These are phyloP conservation scores for Jimgerdemannia lactiflua DNA, from an alignment of 192 early-diverging fungal genomes.

Conservation along the genomic window DNA sequence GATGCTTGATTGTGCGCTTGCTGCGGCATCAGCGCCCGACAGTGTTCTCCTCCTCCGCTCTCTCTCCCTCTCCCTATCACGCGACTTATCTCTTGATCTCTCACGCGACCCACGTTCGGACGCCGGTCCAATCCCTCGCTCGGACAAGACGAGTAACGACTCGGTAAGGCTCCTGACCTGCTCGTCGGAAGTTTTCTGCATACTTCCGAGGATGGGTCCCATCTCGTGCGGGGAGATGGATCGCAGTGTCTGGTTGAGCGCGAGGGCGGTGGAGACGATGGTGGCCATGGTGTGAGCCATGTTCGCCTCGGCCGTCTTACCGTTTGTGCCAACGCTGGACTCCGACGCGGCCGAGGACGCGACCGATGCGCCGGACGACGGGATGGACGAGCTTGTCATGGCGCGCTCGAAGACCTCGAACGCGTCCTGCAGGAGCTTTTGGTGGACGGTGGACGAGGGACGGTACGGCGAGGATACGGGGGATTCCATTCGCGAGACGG, in stretches of 20 bases:
- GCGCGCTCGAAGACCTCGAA: constrained; percentile 22
- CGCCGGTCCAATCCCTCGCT: background rate
- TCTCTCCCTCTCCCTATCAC: too few species aligned
- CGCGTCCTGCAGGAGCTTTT: constrained; percentile 25
- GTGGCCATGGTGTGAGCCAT: constrained; percentile 19
- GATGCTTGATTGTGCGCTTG: background rate
- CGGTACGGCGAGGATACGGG: background rate
- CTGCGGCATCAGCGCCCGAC: background rate
- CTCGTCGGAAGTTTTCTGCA: constrained; percentile 24
- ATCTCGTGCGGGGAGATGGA: constrained; percentile 2
- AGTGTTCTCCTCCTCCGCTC: background rate
- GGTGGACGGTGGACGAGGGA: background rate
- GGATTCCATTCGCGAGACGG: background rate
- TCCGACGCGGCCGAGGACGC: constrained; percentile 6
- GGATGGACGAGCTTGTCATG: constrained; percentile 1
- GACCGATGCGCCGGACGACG: constrained; percentile 6
- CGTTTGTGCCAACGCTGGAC: background rate
- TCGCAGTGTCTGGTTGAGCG: constrained; percentile 14
- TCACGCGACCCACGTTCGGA: background rate
- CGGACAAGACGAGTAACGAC: constrained; percentile 8
- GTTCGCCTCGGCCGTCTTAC: background rate
- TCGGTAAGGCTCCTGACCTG: constrained; percentile 22
- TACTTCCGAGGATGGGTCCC: background rate
- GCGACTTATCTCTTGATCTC: background rate
- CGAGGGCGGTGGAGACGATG: constrained; percentile 21